Evolutionary conservation across 1,139 yeast genomes (phyloP).

Genomic region (Barnettozyma hawaiiensis): DNA sequence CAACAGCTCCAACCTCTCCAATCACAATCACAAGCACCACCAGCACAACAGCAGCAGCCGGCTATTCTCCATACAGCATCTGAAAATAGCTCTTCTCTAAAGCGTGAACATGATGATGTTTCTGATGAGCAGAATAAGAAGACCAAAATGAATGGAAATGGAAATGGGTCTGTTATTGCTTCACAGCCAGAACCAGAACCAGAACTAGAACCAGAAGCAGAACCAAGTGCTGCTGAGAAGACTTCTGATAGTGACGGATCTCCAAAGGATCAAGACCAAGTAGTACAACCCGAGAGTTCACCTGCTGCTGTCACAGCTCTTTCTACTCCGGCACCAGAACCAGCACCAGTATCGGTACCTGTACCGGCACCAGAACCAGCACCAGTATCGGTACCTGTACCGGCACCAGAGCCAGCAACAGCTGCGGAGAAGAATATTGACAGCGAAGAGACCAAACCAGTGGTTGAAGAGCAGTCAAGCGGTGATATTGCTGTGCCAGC

Average conservation of each 20-base stretch:
- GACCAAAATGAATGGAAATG: constrained; percentile 3
- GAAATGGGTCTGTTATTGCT: constrained; percentile 2
- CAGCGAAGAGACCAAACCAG: neutral
- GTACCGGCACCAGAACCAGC: too few species aligned
- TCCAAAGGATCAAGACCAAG: neutral
- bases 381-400: too few species aligned
- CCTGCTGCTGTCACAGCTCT: neutral
- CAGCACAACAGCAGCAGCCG: constrained; percentile 5
- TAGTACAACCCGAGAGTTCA: neutral
- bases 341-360: too few species aligned
- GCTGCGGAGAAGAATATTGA: constrained; percentile 6
- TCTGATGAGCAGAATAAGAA: constrained; percentile 7
- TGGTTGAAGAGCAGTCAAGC: neutral
- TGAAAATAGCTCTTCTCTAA: constrained; percentile 2
- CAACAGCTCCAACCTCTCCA: neutral
- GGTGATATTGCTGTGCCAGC: neutral
- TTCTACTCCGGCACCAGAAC: neutral
- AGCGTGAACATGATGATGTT: constrained; percentile 13
- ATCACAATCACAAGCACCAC: constrained; percentile 11
- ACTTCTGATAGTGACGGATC: neutral
- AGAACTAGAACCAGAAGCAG: too few species aligned
- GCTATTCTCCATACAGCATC: neutral
- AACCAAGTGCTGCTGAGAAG: neutral
- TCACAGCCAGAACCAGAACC: neutral
- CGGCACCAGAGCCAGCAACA: too few species aligned